Evolutionary conservation across 768 basidiomycete species (phyloP), one percentile per base, ranked within the genome.

Genomic region (Suillus subalutaceus): DNA sequence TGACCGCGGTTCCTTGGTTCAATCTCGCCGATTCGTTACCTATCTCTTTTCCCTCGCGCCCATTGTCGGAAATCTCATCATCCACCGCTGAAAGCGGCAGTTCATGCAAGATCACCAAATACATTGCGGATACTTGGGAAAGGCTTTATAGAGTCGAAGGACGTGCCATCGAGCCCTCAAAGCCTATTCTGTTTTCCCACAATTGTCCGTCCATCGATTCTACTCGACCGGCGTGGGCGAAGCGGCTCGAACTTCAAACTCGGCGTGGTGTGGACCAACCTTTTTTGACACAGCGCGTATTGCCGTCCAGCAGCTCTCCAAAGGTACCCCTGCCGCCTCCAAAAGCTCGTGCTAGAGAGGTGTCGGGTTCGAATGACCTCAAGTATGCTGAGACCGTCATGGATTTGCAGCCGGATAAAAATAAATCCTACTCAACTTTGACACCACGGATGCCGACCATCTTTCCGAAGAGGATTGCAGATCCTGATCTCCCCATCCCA

Each of bases 1-100:
- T 91, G 41, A 84, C 84, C 66, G 72, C 78, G 16, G 78, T 90
- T 23, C 81, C 82, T 18, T 92, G 91, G 91, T 92, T 89, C 72
- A 50, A 72, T 65, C 66, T 63, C 3, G 62, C 46, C n/a, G 37
- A 62, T 30, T 59, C 68, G 37, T n/a, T 63, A 18, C 30, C 16
- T 40, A 58, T 62, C 18, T 37, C 67, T 56, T 58, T 53, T 46
- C 66, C 69, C 52, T 41, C 70, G 2, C 68, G 52, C 30, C 69
- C 71, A 43, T 63, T 59, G 60, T 59, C 63, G 7, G 68, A 63
- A 50, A 50, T 44, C 2, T 8, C 41, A 56, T 71, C 60, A n/a
- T 63, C 61, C 3, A 64, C 67, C 26, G 63, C 65, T 9, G 63
- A 48, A 63, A 66, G 63, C 26, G 68, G 67, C 10, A 35, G 53